Conservation (phyloP, 1,284 basidiomycete species). For the Cutaneotrichosporon mucoides region DNA sequence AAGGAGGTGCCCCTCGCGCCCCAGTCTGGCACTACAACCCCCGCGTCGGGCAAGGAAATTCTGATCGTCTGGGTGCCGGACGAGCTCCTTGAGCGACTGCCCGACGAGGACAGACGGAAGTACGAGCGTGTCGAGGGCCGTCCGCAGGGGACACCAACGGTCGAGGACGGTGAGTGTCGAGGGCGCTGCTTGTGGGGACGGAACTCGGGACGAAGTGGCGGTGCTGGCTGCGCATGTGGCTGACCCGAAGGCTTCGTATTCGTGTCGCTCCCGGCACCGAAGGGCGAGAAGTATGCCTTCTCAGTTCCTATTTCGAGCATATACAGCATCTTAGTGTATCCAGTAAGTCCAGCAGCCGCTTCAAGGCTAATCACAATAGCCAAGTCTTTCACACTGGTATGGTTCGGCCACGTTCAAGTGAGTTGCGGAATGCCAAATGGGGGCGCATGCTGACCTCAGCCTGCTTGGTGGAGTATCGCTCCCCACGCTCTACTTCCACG, state of each 20-base stretch:
- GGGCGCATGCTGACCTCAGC: conserved; percentile 61
- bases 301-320: conserved; percentile 83
- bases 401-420: conserved; percentile 49
- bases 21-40: neutral
- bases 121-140: conserved; percentile 36
- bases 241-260: conserved; percentile 41
- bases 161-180: conserved; percentile 40
- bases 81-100: conserved; percentile 41
- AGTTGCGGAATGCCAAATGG: conserved; percentile 8
- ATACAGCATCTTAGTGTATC: conserved; percentile 82
- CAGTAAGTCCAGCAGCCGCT: conserved; percentile 48
- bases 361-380: conserved; percentile 21
- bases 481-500: conserved; percentile 90
- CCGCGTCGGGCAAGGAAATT: conserved; percentile 24
- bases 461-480: conserved; percentile 84
- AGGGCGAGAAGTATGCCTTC: conserved; percentile 88
- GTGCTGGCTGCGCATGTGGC: neutral
- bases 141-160: conserved; percentile 11
- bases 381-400: conserved; percentile 48
- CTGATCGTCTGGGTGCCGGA: conserved; percentile 47
- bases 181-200: neutral
- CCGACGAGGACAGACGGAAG: conserved; percentile 39
- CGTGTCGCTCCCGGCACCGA: conserved; percentile 42
- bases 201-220: neutral
- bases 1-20: conserved; percentile 20